These are phyloP conservation scores for Arthrobotrys musiformis DNA, from an alignment of 2,329 filamentous ascomycete species.

Conservation along the genomic window DNA sequence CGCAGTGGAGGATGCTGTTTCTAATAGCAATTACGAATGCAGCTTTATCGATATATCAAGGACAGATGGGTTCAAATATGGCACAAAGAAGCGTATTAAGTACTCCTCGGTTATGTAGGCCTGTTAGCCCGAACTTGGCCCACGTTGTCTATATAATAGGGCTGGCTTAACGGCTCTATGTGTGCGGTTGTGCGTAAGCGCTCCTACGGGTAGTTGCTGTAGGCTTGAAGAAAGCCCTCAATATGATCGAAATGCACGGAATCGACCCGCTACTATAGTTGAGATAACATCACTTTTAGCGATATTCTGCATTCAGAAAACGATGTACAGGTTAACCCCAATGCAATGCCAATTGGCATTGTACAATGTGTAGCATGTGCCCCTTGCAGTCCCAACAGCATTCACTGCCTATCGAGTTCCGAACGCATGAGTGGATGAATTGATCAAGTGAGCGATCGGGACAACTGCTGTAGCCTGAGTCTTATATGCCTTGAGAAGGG, in stretches of 20 bases:
- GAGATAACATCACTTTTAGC: neutral
- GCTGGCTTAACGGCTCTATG: neutral
- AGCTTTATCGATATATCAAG: too few species aligned
- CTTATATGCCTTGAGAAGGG: neutral
- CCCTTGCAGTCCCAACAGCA: neutral
- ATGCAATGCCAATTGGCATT: neutral
- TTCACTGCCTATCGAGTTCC: neutral
- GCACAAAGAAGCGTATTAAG: neutral
- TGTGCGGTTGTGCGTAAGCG: neutral
- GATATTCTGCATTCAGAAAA: neutral
- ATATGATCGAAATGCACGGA: neutral
- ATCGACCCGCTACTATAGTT: neutral
- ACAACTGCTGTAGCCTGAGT: neutral
- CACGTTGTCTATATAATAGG: too few species aligned
- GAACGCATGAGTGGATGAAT: too few species aligned
- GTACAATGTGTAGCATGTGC: neutral
- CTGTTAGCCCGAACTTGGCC: too few species aligned
- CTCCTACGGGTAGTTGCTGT: neutral
- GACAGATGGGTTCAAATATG: too few species aligned
- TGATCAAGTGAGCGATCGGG: neutral
- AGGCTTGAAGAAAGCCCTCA: neutral
- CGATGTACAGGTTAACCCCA: neutral
- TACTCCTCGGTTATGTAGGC: too few species aligned
- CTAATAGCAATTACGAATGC: too few species aligned
- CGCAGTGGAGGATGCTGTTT: too few species aligned